Conservation (phyloP, 805 yeast genomes). For the Metschnikowia henanensis region DNA sequence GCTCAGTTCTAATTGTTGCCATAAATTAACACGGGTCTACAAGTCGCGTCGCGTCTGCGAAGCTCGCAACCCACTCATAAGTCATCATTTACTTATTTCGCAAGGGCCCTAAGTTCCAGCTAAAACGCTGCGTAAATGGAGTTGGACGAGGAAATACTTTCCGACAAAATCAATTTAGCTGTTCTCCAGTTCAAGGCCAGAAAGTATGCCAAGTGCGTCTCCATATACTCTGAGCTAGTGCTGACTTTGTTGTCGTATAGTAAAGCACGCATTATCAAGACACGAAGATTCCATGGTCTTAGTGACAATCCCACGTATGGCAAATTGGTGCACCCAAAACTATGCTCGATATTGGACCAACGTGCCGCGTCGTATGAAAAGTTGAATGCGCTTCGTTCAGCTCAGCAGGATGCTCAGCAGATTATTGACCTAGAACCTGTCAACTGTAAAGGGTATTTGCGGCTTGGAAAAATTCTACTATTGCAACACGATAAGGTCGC, state of each 20-base stretch:
- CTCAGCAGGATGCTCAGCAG: slow-evolving; percentile 38
- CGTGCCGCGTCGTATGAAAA: slow-evolving; percentile 52
- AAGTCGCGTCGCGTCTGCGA: slow-evolving; percentile 8
- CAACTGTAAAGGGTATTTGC: slow-evolving; percentile 49
- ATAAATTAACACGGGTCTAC: background rate
- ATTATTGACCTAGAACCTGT: slow-evolving; percentile 41
- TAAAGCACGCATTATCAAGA: slow-evolving; percentile 8
- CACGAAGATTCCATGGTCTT: slow-evolving; percentile 24
- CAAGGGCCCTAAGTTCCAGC: background rate
- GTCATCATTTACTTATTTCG: too few species aligned
- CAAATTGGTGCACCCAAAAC: slow-evolving; percentile 34
- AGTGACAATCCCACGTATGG: slow-evolving; percentile 29
- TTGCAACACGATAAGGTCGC: slow-evolving; percentile 26
- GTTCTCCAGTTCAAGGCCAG: slow-evolving; percentile 32
- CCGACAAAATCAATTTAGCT: slow-evolving; percentile 30
- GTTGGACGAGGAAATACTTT: slow-evolving; percentile 24
- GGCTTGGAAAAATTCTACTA: slow-evolving; percentile 40
- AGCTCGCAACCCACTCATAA: background rate
- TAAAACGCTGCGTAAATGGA: slow-evolving; percentile 12
- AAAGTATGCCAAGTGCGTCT: slow-evolving; percentile 30
- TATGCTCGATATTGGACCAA: slow-evolving; percentile 40
- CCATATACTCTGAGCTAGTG: slow-evolving; percentile 27
- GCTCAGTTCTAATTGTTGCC: too few species aligned
- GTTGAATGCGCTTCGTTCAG: slow-evolving; percentile 26
- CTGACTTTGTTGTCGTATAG: slow-evolving; percentile 19